phyloP scores from a whole-genome alignment of 306 rosid species.

The Herpetospermum pedunculosum region DNA sequence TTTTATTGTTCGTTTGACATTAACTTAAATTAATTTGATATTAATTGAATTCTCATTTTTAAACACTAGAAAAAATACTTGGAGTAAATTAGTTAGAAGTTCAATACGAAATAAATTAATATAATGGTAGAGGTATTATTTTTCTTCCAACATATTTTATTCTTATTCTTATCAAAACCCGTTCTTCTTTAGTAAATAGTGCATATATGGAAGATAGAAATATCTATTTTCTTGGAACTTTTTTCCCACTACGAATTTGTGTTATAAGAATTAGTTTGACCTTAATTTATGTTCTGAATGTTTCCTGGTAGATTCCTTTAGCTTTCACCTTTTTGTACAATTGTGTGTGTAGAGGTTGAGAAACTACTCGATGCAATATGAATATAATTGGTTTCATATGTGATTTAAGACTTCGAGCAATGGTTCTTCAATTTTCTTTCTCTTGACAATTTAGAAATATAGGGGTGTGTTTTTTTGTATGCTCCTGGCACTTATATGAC shows the following conservation, averaged over 20 bases:
- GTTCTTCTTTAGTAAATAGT: background rate
- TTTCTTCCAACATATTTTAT: background rate
- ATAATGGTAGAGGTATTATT: background rate
- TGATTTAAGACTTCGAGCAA: background rate
- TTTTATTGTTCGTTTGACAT: background rate
- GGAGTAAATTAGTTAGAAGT: background rate
- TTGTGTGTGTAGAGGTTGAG: background rate
- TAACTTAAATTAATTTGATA: background rate
- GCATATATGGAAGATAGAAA: background rate
- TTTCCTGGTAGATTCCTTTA: background rate
- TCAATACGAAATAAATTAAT: background rate
- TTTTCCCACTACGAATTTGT: background rate
- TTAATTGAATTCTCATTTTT: background rate
- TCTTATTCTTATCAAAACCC: background rate
- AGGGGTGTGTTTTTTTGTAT: background rate
- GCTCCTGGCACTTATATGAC: constrained; percentile 13
- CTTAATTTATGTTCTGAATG: background rate
- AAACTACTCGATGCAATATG: background rate
- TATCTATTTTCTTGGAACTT: background rate
- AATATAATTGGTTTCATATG: background rate
- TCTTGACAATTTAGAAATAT: background rate
- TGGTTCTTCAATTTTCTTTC: background rate
- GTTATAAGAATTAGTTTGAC: background rate
- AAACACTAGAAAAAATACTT: background rate
- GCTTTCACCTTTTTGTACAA: background rate